These are phyloP conservation scores for Hordeum marinum DNA, from an alignment of 176 grass and related monocot species.

Conservation along the genomic window DNA sequence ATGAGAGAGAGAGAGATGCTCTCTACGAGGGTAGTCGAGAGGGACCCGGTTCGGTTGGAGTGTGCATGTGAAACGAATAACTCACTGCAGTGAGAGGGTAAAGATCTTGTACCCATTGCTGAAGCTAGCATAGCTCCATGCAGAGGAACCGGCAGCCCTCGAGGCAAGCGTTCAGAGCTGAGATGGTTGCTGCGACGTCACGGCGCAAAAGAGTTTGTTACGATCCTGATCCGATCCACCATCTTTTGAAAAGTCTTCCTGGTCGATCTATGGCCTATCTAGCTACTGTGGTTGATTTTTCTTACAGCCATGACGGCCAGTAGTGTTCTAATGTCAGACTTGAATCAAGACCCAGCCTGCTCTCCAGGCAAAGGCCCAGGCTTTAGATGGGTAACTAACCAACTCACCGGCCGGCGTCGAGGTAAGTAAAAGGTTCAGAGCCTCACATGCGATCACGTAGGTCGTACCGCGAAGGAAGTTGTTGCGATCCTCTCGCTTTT, in stretches of 20 bases:
- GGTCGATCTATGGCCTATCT: neutral
- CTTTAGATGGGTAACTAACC: neutral
- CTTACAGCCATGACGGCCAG: neutral
- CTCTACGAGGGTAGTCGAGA: constrained; percentile 1
- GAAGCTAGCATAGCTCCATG: neutral
- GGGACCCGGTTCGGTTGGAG: neutral
- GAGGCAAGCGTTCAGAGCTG: neutral
- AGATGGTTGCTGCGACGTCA: neutral
- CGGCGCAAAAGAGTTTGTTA: neutral
- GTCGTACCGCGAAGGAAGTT: neutral
- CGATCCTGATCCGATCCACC: neutral
- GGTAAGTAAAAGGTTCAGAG: neutral
- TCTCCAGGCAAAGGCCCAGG: neutral
- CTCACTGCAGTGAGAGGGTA: neutral
- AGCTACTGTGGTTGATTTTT: neutral
- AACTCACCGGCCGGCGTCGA: neutral
- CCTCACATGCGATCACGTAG: neutral
- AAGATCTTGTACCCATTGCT: constrained; percentile 18
- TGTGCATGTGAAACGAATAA: constrained; percentile 34
- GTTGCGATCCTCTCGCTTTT: constrained; percentile 8
- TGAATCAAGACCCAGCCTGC: neutral
- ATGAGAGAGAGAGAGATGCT: neutral
- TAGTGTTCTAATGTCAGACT: constrained; percentile 2
- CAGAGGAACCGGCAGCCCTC: neutral
- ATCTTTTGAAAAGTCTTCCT: constrained; percentile 26